Conservation (phyloP, 2,329 filamentous ascomycete species). For the Exophiala aquamarina region DNA sequence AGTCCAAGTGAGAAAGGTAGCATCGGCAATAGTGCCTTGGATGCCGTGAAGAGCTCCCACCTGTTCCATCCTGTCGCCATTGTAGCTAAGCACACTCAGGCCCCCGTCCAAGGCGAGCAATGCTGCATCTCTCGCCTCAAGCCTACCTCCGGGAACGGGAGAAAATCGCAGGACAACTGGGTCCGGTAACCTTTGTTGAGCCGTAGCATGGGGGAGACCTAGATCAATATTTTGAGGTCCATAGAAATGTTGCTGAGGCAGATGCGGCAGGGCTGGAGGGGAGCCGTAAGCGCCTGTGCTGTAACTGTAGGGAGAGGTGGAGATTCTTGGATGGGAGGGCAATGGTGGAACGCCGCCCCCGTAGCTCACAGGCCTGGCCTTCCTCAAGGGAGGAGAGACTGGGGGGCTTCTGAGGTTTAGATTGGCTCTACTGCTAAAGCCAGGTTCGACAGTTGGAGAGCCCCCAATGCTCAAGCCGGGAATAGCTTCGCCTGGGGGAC, state of each 20-base stretch:
- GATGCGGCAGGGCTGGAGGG: slow-evolving; percentile 67
- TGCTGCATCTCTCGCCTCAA: slow-evolving; percentile 58
- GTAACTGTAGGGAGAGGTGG: slow-evolving; percentile 38
- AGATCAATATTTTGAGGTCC: slow-evolving; percentile 71
- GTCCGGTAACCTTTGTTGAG: slow-evolving; percentile 9
- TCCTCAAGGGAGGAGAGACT: slow-evolving; percentile 41
- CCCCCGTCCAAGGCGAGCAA: slow-evolving; percentile 79
- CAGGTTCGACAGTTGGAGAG: slow-evolving; percentile 42
- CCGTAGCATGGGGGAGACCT: slow-evolving; percentile 41
- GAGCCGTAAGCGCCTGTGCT: slow-evolving; percentile 43
- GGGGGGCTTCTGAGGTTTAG: slow-evolving; percentile 44
- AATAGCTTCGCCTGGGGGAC: slow-evolving; percentile 20
- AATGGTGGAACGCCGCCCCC: slow-evolving; percentile 40
- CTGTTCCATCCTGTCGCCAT: slow-evolving; percentile 69
- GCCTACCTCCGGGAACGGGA: slow-evolving; percentile 10
- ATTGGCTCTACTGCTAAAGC: slow-evolving; percentile 37
- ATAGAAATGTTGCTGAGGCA: slow-evolving; percentile 76
- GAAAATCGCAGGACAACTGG: slow-evolving; percentile 17
- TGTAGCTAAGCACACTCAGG: slow-evolving; percentile 72
- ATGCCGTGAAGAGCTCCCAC: slow-evolving; percentile 73
- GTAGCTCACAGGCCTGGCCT: slow-evolving; percentile 44
- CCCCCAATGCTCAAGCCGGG: slow-evolving; percentile 29
- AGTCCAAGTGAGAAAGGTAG: slow-evolving; percentile 77
- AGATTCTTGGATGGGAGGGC: slow-evolving; percentile 21
- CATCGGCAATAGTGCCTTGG: slow-evolving; percentile 74